Evolutionary conservation across 305 asterid species (phyloP), one percentile per base, ranked within the genome.

Genomic region (Fraxinus baroniana): DNA sequence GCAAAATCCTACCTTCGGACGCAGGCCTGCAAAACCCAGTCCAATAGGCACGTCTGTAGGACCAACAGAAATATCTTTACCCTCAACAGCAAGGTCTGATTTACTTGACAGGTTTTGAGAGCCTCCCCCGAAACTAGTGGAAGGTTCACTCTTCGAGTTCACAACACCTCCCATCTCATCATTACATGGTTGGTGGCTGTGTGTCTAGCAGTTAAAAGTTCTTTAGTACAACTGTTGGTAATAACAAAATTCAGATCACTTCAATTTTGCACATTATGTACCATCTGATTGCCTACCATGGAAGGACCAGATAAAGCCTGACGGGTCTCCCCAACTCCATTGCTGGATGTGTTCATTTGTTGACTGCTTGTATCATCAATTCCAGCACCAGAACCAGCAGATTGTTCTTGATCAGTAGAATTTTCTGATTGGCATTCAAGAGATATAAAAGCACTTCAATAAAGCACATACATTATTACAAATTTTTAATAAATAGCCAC

Each of bases 1-100:
- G 77, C 52, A 77, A 39, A 5, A n/a, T 64, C 86, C 39, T 83
- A 93, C 98, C 98, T 90, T 94, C 9, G 97, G 93, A 83, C 90
- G 95, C 87, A 95, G 92, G 68, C 91, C 92, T 60, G 94, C 93
- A 12, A 90, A 84, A 78, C 98, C 98, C 87, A 95, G 81, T 49
- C 98, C 98, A 82, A 92, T 89, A 79, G 98, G 98, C 77, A 84
- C 84, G 39, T 86, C 77, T 71, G 92, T 64, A 44, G 95, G 82
- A 83, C 86, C 86, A 79, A 80, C 91, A 71, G 86, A 78, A 60
- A 52, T 83, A 87, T 79, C 78, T 57, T 57, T 79, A 68, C 87
- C 83, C 84, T 85, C 90, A 8, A 30, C 85, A 73, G 80, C 64
- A 15, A 20, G 77, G 77, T 68, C 52, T 13, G 91, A 82, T 66